Percentiles rank a stretch among this genome's conserved stretches.
These are phyloP conservation scores for Clarireedia sp. DNA, from an alignment of 2,329 filamentous ascomycete genomes.

Conservation along the genomic window DNA sequence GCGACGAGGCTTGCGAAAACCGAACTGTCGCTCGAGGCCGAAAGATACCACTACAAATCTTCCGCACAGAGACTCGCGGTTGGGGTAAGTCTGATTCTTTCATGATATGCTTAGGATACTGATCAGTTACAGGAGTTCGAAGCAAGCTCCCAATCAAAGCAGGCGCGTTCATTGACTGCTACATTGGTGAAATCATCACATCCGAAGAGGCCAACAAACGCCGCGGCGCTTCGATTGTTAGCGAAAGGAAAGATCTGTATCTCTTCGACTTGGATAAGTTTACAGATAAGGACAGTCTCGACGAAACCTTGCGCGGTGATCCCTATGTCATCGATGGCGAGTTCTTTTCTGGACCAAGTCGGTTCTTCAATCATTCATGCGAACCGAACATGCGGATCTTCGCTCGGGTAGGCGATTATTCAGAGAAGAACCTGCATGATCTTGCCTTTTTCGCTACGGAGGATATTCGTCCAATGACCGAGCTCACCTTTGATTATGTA, in stretches of 20 bases:
- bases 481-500: conserved; percentile 75
- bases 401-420: conserved; percentile 68
- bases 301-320: conserved; percentile 46
- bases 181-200: conserved; percentile 65
- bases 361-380: conserved; percentile 80
- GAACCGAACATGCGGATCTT: conserved; percentile 74
- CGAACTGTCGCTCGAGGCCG: conserved; percentile 69
- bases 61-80: conserved; percentile 64
- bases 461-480: conserved; percentile 56
- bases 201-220: conserved; percentile 56
- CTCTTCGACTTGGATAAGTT: conserved; percentile 81
- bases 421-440: conserved; percentile 67
- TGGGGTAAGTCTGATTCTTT: conserved; percentile 51
- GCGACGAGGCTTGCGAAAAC: conserved; percentile 58
- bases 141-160: conserved; percentile 55
- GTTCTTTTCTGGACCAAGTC: conserved; percentile 67
- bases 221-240: conserved; percentile 46
- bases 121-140: conserved; percentile 45
- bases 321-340: conserved; percentile 62
- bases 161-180: conserved; percentile 75
- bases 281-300: conserved; percentile 46
- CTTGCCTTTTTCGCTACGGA: conserved; percentile 66
- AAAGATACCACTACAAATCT: conserved; percentile 65
- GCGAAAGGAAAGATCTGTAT: conserved; percentile 65
- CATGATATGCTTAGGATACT: neutral